Percentiles rank a stretch among this genome's conserved stretches.
Evolutionary conservation across 257 asterid species (phyloP).

Genomic region (Salvia splendens): DNA sequence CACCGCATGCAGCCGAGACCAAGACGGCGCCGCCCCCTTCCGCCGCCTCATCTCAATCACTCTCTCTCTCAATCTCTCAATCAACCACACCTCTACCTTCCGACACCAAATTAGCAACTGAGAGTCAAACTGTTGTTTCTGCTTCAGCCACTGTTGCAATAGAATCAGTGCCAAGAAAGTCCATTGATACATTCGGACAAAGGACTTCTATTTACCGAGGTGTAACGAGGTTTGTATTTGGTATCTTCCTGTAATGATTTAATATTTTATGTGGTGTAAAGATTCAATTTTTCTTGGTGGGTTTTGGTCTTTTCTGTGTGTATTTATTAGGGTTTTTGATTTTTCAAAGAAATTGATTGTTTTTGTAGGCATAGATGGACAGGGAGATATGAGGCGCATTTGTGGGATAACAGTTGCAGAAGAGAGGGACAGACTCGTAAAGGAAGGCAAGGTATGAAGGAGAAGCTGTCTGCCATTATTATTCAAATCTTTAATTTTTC

Average conservation of each 20-base stretch:
- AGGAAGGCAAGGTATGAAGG: constrained; percentile 84
- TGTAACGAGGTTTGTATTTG: constrained; percentile 47
- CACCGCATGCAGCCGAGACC: neutral
- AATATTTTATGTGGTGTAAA: too few species aligned
- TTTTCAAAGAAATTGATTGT: too few species aligned
- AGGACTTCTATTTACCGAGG: constrained; percentile 93
- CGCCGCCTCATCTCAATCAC: constrained; percentile 54
- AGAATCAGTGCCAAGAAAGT: constrained; percentile 64
- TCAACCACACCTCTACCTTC: constrained; percentile 21
- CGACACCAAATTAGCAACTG: constrained; percentile 18
- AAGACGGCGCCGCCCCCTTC: constrained; percentile 4
- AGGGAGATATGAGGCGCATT: too few species aligned
- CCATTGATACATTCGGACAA: constrained; percentile 79
- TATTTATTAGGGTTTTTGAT: too few species aligned
- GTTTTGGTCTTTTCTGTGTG: too few species aligned
- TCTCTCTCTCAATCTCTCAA: constrained; percentile 63
- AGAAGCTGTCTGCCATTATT: constrained; percentile 49
- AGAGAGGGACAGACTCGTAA: constrained; percentile 96
- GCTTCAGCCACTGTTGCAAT: constrained; percentile 14
- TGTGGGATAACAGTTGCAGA: constrained; percentile 42
- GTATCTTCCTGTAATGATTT: neutral
- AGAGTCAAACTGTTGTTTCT: constrained; percentile 39
- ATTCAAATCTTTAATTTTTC: neutral
- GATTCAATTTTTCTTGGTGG: too few species aligned
- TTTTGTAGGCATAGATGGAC: constrained; percentile 5